Conservation (phyloP, 805 yeast species). For the Schwanniomyces yamadae region DNA sequence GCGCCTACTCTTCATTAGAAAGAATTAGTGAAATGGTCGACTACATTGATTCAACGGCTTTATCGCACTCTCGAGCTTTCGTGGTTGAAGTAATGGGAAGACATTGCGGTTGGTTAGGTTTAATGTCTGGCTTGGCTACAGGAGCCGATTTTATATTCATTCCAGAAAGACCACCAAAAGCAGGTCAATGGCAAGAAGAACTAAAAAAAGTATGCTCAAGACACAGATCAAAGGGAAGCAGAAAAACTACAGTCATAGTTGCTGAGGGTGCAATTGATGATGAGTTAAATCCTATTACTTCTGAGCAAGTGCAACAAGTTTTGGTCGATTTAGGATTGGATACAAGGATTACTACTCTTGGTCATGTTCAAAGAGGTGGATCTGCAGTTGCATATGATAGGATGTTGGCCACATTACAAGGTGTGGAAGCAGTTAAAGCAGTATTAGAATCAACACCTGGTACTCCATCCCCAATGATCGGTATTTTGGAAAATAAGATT, state of each 20-base stretch:
- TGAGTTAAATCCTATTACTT: constrained; percentile 64
- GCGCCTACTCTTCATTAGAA: constrained; percentile 75
- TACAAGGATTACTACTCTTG: constrained; percentile 74
- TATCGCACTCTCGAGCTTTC: constrained; percentile 79
- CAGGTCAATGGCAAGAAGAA: constrained; percentile 64
- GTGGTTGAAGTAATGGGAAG: constrained; percentile 88
- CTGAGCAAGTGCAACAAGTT: constrained; percentile 64
- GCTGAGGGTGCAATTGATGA: constrained; percentile 82
- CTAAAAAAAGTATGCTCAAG: constrained; percentile 60
- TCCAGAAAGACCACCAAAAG: constrained; percentile 74
- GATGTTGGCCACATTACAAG: constrained; percentile 71
- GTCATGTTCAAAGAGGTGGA: constrained; percentile 85
- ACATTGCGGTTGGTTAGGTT: constrained; percentile 86
- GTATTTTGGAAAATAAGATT: constrained; percentile 67
- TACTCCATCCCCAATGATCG: constrained; percentile 80
- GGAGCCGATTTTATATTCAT: constrained; percentile 80
- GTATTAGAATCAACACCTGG: constrained; percentile 66
- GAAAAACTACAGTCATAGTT: constrained; percentile 77
- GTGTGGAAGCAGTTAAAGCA: constrained; percentile 79
- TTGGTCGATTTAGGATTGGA: constrained; percentile 69
- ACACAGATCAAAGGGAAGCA: constrained; percentile 69
- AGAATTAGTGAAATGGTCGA: constrained; percentile 74
- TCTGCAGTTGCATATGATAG: constrained; percentile 76
- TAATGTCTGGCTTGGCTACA: constrained; percentile 77
- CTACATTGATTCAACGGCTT: constrained; percentile 81